Percentiles rank a stretch among this genome's conserved stretches.
phyloP scores from a whole-genome alignment of 371 early-diverging fungal species.

The Mucor plumbeus region DNA sequence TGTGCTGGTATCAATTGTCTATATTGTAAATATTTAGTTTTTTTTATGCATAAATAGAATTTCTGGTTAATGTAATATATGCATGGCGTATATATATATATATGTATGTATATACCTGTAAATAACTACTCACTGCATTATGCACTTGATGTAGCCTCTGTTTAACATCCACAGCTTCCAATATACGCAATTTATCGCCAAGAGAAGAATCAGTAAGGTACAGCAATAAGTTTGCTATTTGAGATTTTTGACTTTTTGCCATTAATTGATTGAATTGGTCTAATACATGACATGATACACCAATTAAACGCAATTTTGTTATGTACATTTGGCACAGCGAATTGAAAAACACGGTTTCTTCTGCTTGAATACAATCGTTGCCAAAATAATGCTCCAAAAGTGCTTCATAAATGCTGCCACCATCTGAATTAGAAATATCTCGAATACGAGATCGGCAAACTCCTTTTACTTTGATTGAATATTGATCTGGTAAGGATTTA shows the following conservation, averaged over 20 bases:
- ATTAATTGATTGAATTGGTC: slow-evolving; percentile 57
- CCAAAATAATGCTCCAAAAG: slow-evolving; percentile 21
- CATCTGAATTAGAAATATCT: slow-evolving; percentile 28
- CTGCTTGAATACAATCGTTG: background rate
- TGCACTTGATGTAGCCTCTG: slow-evolving; percentile 56
- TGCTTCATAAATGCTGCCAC: slow-evolving; percentile 22
- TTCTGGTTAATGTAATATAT: slow-evolving; percentile 1
- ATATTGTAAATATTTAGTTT: background rate
- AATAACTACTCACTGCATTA: slow-evolving; percentile 68
- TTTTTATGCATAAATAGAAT: slow-evolving; percentile 15
- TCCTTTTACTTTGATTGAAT: slow-evolving; percentile 36
- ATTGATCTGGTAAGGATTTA: slow-evolving; percentile 26
- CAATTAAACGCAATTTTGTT: slow-evolving; percentile 64
- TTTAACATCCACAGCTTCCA: slow-evolving; percentile 62
- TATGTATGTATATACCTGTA: slow-evolving; percentile 67
- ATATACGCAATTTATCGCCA: slow-evolving; percentile 69
- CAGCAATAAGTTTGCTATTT: slow-evolving; percentile 70
- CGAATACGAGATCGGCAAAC: slow-evolving; percentile 38
- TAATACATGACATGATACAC: slow-evolving; percentile 63
- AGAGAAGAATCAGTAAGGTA: slow-evolving; percentile 68
- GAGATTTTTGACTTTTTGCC: slow-evolving; percentile 56
- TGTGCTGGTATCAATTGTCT: slow-evolving; percentile 24
- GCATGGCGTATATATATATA: background rate
- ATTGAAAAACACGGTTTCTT: slow-evolving; percentile 34
- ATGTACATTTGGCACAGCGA: slow-evolving; percentile 60